These are phyloP conservation scores for Ascochyta pisi DNA, from an alignment of 2,329 filamentous ascomycete species.

Conservation along the genomic window DNA sequence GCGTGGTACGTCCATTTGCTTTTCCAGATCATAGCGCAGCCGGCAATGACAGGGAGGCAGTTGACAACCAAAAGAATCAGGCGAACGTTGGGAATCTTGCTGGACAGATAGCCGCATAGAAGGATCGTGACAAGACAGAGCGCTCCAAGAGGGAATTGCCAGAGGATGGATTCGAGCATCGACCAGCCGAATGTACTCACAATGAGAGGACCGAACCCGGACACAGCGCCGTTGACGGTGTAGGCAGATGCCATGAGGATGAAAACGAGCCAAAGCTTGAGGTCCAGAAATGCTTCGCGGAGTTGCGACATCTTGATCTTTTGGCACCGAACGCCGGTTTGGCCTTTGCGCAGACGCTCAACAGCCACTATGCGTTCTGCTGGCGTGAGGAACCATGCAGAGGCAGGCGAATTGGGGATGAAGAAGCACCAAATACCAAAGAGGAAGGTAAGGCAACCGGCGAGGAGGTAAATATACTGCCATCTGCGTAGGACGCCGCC, in stretches of 20 bases:
- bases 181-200: constrained; percentile 53
- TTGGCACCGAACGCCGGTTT: constrained; percentile 61
- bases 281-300: constrained; percentile 56
- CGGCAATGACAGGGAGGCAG: constrained; percentile 76
- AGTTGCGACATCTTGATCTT: constrained; percentile 61
- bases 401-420: constrained; percentile 69
- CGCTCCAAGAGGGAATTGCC: constrained; percentile 76
- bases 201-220: constrained; percentile 48
- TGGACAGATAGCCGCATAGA: constrained; percentile 68
- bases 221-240: constrained; percentile 58
- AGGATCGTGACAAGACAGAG: constrained; percentile 73
- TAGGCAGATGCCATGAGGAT: constrained; percentile 60
- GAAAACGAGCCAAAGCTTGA: constrained; percentile 52
- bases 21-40: constrained; percentile 78
- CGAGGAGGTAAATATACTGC: constrained; percentile 74
- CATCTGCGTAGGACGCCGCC: constrained; percentile 57
- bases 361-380: constrained; percentile 66
- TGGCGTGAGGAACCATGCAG: constrained; percentile 71
- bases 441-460: constrained; percentile 59
- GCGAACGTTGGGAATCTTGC: constrained; percentile 67
- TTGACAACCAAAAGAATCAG: constrained; percentile 69
- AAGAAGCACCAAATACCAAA: constrained; percentile 73
- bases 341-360: constrained; percentile 55
- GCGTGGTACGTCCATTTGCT: constrained; percentile 68
- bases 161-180: constrained; percentile 50